These are phyloP conservation scores for Pneumocystis oryctolagi DNA, from an alignment of 1,139 yeast genomes.

Conservation along the genomic window DNA sequence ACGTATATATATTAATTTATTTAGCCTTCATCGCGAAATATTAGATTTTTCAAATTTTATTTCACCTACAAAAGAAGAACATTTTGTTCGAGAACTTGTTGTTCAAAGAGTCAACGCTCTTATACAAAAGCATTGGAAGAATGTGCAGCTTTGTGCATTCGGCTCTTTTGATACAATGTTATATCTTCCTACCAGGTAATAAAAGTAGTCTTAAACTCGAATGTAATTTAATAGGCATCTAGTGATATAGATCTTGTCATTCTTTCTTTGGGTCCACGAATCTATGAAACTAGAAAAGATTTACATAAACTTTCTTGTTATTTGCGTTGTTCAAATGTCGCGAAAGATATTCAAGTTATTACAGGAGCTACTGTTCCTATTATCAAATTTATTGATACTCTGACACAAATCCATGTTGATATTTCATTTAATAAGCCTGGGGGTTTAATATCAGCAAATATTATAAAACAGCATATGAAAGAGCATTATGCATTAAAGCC, in stretches of 20 bases:
- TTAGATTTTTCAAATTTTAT: constrained; percentile 74
- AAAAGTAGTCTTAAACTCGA: neutral
- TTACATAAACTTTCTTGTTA: constrained; percentile 63
- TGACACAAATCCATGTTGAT: constrained; percentile 65
- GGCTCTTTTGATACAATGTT: constrained; percentile 94
- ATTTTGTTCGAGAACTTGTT: constrained; percentile 50
- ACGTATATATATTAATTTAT: constrained; percentile 61
- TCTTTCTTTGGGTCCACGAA: constrained; percentile 41
- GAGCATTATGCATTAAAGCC: constrained; percentile 73
- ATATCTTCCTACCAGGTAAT: constrained; percentile 68
- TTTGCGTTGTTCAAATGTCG: constrained; percentile 47
- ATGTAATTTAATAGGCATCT: neutral
- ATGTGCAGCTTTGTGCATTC: constrained; percentile 70
- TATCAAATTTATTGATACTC: constrained; percentile 72
- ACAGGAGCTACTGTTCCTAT: constrained; percentile 93
- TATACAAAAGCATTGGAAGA: constrained; percentile 58
- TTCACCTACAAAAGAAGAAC: constrained; percentile 71
- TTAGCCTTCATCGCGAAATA: constrained; percentile 68
- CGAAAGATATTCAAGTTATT: constrained; percentile 66
- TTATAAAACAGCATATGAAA: constrained; percentile 61
- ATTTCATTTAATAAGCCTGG: constrained; percentile 79
- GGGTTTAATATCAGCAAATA: constrained; percentile 73
- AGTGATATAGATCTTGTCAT: constrained; percentile 85
- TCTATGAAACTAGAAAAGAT: constrained; percentile 48
- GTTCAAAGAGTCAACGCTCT: constrained; percentile 45